Evolutionary conservation across 306 rosid genomes (phyloP).

Genomic region (Lotus japonicus): DNA sequence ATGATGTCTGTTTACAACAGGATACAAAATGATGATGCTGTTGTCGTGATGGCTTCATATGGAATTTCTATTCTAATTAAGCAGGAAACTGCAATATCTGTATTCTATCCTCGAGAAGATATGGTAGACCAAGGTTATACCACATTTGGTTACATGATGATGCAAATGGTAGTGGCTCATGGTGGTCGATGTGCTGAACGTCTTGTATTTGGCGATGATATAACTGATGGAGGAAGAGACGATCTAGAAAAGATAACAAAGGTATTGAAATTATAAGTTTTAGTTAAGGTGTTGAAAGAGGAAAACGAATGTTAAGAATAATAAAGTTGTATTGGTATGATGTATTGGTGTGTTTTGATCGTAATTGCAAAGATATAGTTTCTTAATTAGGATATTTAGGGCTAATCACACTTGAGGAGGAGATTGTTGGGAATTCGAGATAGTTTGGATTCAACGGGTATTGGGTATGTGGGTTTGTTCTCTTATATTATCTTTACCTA

Average conservation of each 20-base stretch:
- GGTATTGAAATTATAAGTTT: constrained; percentile 32
- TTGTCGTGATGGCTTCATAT: constrained; percentile 1
- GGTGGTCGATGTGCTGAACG: constrained; percentile 95
- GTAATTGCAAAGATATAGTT: too few species aligned
- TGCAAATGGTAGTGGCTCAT: constrained; percentile 98
- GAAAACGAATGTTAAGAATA: too few species aligned
- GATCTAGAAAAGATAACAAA: constrained; percentile 91
- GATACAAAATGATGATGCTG: constrained; percentile 10
- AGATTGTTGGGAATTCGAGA: too few species aligned
- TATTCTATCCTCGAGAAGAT: constrained; percentile 91
- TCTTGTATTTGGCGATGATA: constrained; percentile 67
- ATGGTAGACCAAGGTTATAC: constrained; percentile 95
- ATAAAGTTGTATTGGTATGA: too few species aligned
- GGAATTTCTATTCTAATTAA: constrained; percentile 22
- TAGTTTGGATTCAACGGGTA: too few species aligned
- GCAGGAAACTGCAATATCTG: constrained; percentile 94
- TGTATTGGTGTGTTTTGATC: too few species aligned
- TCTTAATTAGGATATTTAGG: too few species aligned
- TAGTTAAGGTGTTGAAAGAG: too few species aligned
- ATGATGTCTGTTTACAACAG: constrained; percentile 22
- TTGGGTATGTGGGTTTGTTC: too few species aligned
- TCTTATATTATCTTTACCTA: too few species aligned
- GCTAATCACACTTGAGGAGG: too few species aligned
- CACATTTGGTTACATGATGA: constrained; percentile 90
- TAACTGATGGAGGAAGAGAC: constrained; percentile 92